These are phyloP conservation scores for Mycena kentingensis DNA, from an alignment of 768 basidiomycete genomes.

Conservation along the genomic window DNA sequence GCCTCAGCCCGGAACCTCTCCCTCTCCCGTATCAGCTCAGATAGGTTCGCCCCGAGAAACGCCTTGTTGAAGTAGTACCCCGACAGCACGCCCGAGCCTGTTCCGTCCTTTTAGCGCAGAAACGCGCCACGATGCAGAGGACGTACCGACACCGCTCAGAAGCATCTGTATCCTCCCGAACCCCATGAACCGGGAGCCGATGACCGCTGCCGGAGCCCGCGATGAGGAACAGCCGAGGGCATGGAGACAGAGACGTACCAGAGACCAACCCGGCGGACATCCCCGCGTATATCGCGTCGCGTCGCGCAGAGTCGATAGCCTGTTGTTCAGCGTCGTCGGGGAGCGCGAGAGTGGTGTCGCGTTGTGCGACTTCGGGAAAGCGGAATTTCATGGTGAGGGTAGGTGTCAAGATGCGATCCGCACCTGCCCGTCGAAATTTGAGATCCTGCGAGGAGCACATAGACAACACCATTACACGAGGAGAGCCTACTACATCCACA, in stretches of 20 bases:
- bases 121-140: too few relatives aligned
- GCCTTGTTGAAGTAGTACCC: slow-evolving; percentile 21
- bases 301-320: slow-evolving; percentile 9
- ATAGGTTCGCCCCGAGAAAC: slow-evolving; percentile 17
- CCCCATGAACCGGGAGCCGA: slow-evolving; percentile 19
- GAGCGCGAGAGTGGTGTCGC: slow-evolving; percentile 14
- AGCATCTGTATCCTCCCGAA: slow-evolving; percentile 18
- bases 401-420: neutral
- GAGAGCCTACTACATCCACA: too few relatives aligned
- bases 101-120: neutral
- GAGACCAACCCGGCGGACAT: slow-evolving; percentile 18
- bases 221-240: neutral
- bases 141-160: slow-evolving; percentile 10
- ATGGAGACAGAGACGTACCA: neutral
- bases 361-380: slow-evolving; percentile 11
- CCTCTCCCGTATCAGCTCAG: slow-evolving; percentile 12
- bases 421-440: neutral
- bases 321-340: slow-evolving; percentile 19
- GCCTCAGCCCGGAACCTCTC: slow-evolving; percentile 1
- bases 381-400: slow-evolving; percentile 8
- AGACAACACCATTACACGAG: too few relatives aligned
- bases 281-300: slow-evolving; percentile 19
- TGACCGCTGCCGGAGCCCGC: slow-evolving; percentile 11
- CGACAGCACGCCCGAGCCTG: slow-evolving; percentile 8
- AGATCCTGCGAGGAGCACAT: too few relatives aligned